Evolutionary conservation across 73 alveolate species (phyloP), one percentile per base, ranked within the genome.

Genomic region (Paraurostyla sp.): DNA sequence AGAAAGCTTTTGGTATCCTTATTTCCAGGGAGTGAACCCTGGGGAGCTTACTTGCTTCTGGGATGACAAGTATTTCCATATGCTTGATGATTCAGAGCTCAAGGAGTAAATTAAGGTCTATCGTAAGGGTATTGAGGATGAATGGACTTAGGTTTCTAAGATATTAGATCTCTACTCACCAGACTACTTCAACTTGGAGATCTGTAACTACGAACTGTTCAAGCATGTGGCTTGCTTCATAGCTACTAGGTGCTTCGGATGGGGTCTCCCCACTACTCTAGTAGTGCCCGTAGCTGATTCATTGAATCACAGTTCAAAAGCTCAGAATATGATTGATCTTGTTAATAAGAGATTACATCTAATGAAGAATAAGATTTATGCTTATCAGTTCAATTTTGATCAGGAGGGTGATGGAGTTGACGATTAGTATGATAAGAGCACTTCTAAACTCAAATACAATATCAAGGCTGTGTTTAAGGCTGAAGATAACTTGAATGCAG

Each of bases 1-100:
- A 15, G 85, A 90, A 32, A 48, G 87, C 32, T 69, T 83, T 27
- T 90, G 95, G 95, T 71, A 85, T 54, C 92, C 95, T 18, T 90
- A 90, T 46, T 83, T 90, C 68, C 7, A 80, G 43, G 71, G 88
- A 11, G 52, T 82, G 18, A 52, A 42, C 29, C 89, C 82, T 0
- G 76, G 76, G 0, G 68, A 52, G 16, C 45, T 46, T 4, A 38
- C 87, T 13, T 46, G 84, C 25, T 65, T 83, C 41, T 90, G 95
- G 92, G 75, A 63, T n/a, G 65, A 83, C 18, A 86, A 90, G 52
- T 71, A 83, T n/a, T 7, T 90, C 4, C 62, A 51, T 9, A 22
- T 32, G 78, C 58, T 90, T 0, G 90, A 65, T 2, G 95, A 90
- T 65, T 30, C 13, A 0, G 89, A 82, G 27, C 41, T 82, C 40